Conservation (phyloP, 352 stramenopile species). For the Phytophthora nicotianae region DNA sequence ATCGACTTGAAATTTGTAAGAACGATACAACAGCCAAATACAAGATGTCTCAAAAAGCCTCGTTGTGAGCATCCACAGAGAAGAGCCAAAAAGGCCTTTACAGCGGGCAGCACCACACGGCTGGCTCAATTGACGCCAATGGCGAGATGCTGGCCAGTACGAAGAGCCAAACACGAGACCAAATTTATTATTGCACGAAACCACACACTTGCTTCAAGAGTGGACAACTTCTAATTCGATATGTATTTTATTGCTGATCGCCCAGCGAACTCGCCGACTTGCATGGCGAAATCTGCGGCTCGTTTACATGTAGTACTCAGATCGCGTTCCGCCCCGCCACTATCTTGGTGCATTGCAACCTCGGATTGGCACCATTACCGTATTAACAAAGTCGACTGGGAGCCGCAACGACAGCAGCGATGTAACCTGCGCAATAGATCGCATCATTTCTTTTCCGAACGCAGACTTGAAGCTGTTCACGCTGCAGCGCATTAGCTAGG, state of each 20-base stretch:
- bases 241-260: slow-evolving; percentile 1
- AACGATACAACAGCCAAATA: slow-evolving; percentile 1
- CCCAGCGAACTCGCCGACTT: neutral
- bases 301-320: slow-evolving; percentile 18
- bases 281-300: slow-evolving; percentile 22
- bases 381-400: slow-evolving; percentile 1
- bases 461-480: slow-evolving; percentile 2
- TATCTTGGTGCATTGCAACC: slow-evolving; percentile 10
- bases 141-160: neutral
- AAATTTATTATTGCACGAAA: too few relatives aligned
- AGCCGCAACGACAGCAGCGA: neutral
- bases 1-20: slow-evolving; percentile 4
- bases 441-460: neutral
- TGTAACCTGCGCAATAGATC: too few relatives aligned
- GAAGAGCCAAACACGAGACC: neutral
- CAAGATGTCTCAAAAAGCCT: slow-evolving; percentile 21
- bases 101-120: slow-evolving; percentile 6
- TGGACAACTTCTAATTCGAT: too few relatives aligned
- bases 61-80: slow-evolving; percentile 10
- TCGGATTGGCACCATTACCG: neutral
- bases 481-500: slow-evolving; percentile 5
- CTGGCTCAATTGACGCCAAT: slow-evolving; percentile 16
- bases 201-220: neutral
- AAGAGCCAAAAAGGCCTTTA: slow-evolving; percentile 19
- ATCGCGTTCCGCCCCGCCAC: slow-evolving; percentile 16